Percentiles rank a stretch among this genome's conserved stretches.
phyloP scores from a whole-genome alignment of 306 rosid species.

The Vicia faba region DNA sequence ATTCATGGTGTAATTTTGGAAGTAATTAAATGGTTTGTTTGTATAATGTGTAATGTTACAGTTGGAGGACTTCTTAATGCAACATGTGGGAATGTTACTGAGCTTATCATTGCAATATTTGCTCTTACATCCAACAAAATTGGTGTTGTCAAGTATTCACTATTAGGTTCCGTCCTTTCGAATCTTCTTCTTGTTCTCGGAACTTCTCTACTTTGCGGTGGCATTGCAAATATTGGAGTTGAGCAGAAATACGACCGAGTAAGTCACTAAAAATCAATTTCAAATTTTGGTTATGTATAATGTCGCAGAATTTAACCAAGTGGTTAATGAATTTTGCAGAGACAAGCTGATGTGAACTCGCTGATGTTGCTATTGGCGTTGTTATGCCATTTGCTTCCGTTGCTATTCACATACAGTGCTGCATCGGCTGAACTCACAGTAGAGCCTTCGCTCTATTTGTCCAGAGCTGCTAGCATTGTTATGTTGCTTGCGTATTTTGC shows the following conservation, averaged over 20 bases:
- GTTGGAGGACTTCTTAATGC: constrained; percentile 95
- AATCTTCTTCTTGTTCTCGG: constrained; percentile 92
- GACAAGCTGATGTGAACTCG: constrained; percentile 88
- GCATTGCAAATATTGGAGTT: constrained; percentile 50
- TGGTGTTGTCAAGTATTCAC: constrained; percentile 87
- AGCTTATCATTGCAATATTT: constrained; percentile 78
- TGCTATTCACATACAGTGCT: constrained; percentile 58
- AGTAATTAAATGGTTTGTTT: neutral
- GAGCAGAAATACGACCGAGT: constrained; percentile 83
- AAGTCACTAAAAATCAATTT: neutral
- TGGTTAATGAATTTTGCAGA: constrained; percentile 47
- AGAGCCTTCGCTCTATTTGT: constrained; percentile 56
- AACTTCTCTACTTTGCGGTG: constrained; percentile 82
- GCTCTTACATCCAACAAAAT: constrained; percentile 62
- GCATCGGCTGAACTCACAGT: constrained; percentile 36
- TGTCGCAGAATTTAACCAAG: neutral
- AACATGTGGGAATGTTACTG: constrained; percentile 92
- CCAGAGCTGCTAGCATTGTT: constrained; percentile 74
- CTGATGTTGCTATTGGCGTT: constrained; percentile 68
- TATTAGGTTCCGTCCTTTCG: constrained; percentile 84
- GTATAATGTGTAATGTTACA: constrained; percentile 16
- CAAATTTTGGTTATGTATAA: no score
- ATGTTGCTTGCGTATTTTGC: constrained; percentile 74
- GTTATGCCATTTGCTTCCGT: constrained; percentile 81
- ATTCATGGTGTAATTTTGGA: neutral